phyloP scores from a whole-genome alignment of 2,329 filamentous ascomycete genomes.

The Paraphaeosphaeria minitans region DNA sequence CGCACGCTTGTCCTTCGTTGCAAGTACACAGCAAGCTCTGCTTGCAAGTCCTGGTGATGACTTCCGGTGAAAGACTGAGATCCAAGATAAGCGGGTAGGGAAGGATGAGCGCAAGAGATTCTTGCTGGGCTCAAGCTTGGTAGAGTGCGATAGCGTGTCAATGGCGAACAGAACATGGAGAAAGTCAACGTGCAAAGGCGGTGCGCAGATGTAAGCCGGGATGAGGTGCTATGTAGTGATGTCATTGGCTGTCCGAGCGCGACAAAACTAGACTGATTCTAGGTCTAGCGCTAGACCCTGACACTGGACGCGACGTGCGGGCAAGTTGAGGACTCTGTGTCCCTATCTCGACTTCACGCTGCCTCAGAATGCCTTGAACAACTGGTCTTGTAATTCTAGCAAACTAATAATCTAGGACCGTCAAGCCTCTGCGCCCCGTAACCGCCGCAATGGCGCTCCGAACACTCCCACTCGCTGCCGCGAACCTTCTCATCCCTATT shows the following conservation, averaged over 20 bases:
- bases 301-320: slow-evolving; percentile 28
- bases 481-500: slow-evolving; percentile 78
- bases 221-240: slow-evolving; percentile 31
- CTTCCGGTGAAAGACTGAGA: slow-evolving; percentile 3
- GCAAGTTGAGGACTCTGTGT: slow-evolving; percentile 12
- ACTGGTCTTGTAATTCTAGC: neutral
- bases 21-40: slow-evolving; percentile 7
- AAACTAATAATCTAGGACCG: neutral
- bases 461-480: slow-evolving; percentile 59
- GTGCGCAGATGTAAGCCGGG: neutral
- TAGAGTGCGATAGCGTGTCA: slow-evolving; percentile 1
- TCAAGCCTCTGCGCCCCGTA: neutral
- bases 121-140: neutral
- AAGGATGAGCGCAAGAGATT: neutral
- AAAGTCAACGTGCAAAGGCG: neutral
- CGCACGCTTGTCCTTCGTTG: neutral
- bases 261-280: slow-evolving; percentile 18
- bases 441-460: slow-evolving; percentile 30
- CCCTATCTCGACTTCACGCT: slow-evolving; percentile 28
- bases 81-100: neutral
- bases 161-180: slow-evolving; percentile 25
- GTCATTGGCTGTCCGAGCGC: slow-evolving; percentile 38
- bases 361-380: slow-evolving; percentile 4
- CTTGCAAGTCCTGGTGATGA: neutral
- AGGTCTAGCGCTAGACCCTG: slow-evolving; percentile 38